Evolutionary conservation across 2,329 filamentous ascomycete species (phyloP).

Genomic region (Immersiporthe knoxdaviesiana): DNA sequence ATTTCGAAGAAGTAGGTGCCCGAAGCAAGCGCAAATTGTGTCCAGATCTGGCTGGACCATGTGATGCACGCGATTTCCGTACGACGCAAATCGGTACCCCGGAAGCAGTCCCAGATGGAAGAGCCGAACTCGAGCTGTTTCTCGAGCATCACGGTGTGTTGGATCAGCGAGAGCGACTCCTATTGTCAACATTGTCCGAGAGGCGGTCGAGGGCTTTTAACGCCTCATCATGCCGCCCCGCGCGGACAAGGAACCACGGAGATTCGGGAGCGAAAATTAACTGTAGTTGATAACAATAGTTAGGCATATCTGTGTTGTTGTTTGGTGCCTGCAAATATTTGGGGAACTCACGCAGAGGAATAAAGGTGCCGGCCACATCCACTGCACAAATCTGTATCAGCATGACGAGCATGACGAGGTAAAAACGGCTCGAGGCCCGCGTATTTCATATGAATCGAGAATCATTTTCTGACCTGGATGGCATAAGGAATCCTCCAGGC

Average conservation of each 20-base stretch:
- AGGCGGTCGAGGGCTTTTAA: constrained; percentile 44
- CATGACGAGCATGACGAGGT: background rate
- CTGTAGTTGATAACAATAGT: constrained; percentile 32
- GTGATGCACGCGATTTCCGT: constrained; percentile 41
- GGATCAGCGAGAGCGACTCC: constrained; percentile 15
- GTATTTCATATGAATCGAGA: constrained; percentile 36
- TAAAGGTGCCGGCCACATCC: constrained; percentile 48
- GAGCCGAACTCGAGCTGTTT: background rate
- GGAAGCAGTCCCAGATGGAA: constrained; percentile 31
- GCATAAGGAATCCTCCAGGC: constrained; percentile 15
- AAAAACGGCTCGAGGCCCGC: constrained; percentile 23
- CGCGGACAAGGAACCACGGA: constrained; percentile 49
- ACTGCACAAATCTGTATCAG: constrained; percentile 40
- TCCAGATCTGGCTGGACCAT: constrained; percentile 30
- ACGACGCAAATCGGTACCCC: constrained; percentile 32
- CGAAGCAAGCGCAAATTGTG: constrained; percentile 16
- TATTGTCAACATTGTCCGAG: constrained; percentile 39
- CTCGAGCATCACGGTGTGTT: constrained; percentile 10
- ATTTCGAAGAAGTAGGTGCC: constrained; percentile 19
- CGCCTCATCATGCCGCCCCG: constrained; percentile 43
- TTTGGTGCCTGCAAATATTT: background rate
- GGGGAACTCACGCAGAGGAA: constrained; percentile 29
- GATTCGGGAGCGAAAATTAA: constrained; percentile 48
- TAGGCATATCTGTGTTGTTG: background rate
- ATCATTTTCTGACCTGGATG: background rate